Evolutionary conservation across 2,329 filamentous ascomycete species (phyloP).

Genomic region (Colletotrichum sidae): DNA sequence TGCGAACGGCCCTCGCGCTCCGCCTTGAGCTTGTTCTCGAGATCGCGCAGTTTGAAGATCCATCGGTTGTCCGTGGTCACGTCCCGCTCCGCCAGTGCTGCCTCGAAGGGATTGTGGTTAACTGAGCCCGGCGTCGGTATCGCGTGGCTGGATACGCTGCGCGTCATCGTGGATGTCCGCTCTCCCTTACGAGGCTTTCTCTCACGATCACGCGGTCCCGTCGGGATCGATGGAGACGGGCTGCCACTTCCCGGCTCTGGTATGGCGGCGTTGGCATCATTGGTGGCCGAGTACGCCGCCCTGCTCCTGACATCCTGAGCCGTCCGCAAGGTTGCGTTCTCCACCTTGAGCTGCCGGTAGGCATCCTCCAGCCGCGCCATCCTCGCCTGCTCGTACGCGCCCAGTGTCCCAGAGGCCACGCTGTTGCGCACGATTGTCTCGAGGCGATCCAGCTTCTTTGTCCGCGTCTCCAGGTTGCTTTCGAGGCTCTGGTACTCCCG

Average conservation of each 20-base stretch:
- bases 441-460: slow-evolving; percentile 88
- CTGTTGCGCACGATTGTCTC: slow-evolving; percentile 82
- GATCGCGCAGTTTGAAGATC: slow-evolving; percentile 85
- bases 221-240: slow-evolving; percentile 65
- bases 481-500: slow-evolving; percentile 92
- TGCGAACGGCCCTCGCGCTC: slow-evolving; percentile 88
- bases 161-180: slow-evolving; percentile 45
- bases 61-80: slow-evolving; percentile 74
- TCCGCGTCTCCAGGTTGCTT: slow-evolving; percentile 79
- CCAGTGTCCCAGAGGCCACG: slow-evolving; percentile 61
- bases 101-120: slow-evolving; percentile 34
- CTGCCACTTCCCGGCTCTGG: slow-evolving; percentile 54
- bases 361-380: slow-evolving; percentile 69
- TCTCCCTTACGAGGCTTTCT: slow-evolving; percentile 38
- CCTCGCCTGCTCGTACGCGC: slow-evolving; percentile 57
- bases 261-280: slow-evolving; percentile 51
- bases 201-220: slow-evolving; percentile 60
- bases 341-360: slow-evolving; percentile 72
- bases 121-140: slow-evolving; percentile 28
- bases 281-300: slow-evolving; percentile 54
- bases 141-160: slow-evolving; percentile 42
- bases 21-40: slow-evolving; percentile 89
- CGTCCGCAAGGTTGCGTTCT: slow-evolving; percentile 76
- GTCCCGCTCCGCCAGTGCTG: slow-evolving; percentile 47
- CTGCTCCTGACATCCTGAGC: slow-evolving; percentile 69